These are phyloP conservation scores for Rickenella mellea DNA, from an alignment of 768 basidiomycete species.

Conservation along the genomic window DNA sequence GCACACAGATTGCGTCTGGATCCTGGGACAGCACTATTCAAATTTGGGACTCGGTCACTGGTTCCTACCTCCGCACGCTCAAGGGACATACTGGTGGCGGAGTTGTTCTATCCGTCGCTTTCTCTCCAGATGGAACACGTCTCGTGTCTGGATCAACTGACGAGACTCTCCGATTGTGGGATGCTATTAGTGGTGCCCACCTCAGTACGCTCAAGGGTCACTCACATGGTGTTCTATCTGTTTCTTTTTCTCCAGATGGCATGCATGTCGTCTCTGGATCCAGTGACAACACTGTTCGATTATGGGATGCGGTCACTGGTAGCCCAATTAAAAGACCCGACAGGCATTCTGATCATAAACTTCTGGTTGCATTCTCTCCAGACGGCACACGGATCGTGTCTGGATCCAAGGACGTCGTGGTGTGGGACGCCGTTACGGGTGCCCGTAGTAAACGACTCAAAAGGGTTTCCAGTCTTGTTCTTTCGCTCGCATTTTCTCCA, in stretches of 20 bases:
- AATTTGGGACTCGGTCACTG: constrained; percentile 18
- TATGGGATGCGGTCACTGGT: constrained; percentile 13
- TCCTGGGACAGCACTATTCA: constrained; percentile 20
- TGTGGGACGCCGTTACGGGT: too few species aligned
- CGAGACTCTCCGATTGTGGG: constrained; percentile 6
- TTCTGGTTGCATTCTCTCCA: constrained; percentile 18
- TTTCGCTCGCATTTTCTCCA: constrained; percentile 10
- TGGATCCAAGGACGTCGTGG: constrained; percentile 20
- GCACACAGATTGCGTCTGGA: constrained; percentile 19
- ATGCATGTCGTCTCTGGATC: constrained; percentile 8
- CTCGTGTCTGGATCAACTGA: constrained; percentile 7
- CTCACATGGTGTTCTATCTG: not conserved
- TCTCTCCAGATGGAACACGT: constrained; percentile 2
- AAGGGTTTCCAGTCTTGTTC: constrained; percentile 3
- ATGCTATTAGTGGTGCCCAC: too few species aligned
- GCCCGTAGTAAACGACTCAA: constrained; percentile 3
- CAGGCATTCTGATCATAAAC: too few species aligned
- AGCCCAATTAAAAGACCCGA: not conserved
- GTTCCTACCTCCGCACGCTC: too few species aligned
- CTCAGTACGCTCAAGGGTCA: constrained; percentile 5
- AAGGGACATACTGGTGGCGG: too few species aligned
- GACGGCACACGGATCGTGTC: constrained; percentile 20
- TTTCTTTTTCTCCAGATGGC: constrained; percentile 13
- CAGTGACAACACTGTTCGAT: constrained; percentile 5
- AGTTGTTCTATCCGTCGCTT: not conserved